Base-by-base conservation (phyloP, 2,329 filamentous ascomycete species). In the Sporothrix pseudoabietina region DNA sequence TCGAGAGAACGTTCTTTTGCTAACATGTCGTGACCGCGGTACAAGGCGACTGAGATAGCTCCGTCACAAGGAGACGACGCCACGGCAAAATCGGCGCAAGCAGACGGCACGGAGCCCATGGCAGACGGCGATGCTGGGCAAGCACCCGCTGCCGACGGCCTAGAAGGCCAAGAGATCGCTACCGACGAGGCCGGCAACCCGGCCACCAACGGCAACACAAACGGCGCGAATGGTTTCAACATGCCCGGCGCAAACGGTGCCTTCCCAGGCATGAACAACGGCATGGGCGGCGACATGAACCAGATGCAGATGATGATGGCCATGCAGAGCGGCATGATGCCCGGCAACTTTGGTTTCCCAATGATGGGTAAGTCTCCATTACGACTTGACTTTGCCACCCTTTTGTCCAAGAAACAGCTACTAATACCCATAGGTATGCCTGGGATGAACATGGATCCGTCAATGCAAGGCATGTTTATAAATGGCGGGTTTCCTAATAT, bases 291-390 rank as follows among this genome's bases (percentile, higher is more conserved):
- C 73, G 90, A 91, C 78, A 90, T 92, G 82, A 91, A 89, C 79
- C 89, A 92, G 85, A 93, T 94, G 89, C 91, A 93, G 81, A 89
- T 89, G 89, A 88, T 93, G 90, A 91, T 92, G 89, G 85, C 89
- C 82, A 88, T 94, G 91, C 87, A 92, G 82, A 87, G 91, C 78
- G 88, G 88, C 77, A 90, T 90, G 87, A 84, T 84, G 61, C 81
- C 84, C 41, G 85, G 83, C 77, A 82, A 82, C 2, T 90, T 90
- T 73, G 84, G 83, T 75, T 91, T 91, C 79, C 86, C 91, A 71
- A 94, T 95, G 89, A 97, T 98, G 92, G 92, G 94, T 98, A 88
- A 80, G 92, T 86, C 66, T 4, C 6, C 4, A 5, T 16, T 4
- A 26, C 9, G 8, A 5, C 9, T 9, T 19, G 2, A 26, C 26